Percentiles rank a stretch among this genome's conserved stretches.
These are phyloP conservation scores for Amaranthus palmeri DNA, from an alignment of 148 eudicot species.

Conservation along the genomic window DNA sequence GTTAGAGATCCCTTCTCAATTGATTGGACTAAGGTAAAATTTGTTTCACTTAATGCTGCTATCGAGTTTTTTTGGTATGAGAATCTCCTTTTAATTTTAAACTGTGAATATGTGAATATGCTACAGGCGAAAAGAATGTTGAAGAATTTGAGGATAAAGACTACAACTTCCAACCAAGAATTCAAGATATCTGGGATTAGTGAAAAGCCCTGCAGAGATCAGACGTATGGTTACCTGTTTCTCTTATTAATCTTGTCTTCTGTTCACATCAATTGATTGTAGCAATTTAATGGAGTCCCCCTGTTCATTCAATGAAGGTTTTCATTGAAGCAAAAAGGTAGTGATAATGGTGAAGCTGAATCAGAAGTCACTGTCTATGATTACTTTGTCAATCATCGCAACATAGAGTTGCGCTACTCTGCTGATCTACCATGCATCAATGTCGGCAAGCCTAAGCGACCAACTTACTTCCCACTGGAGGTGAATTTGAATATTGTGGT, in stretches of 20 bases:
- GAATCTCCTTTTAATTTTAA: neutral
- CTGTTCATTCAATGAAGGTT: conserved; percentile 38
- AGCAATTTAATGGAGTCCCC: neutral
- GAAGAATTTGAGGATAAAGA: conserved; percentile 71
- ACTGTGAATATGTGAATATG: neutral
- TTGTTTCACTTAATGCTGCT: neutral
- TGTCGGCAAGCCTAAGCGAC: conserved; percentile 84
- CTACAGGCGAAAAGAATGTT: conserved; percentile 67
- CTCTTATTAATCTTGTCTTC: neutral
- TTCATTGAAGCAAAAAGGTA: conserved; percentile 54
- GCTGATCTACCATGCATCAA: conserved; percentile 80
- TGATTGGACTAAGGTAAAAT: conserved; percentile 72
- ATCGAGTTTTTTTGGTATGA: neutral
- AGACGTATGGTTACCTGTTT: conserved; percentile 35
- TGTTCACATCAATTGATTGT: neutral
- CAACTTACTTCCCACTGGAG: conserved; percentile 77
- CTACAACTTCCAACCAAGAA: conserved; percentile 66
- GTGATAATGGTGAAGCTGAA: conserved; percentile 48
- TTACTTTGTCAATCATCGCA: conserved; percentile 65
- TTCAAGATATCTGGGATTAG: conserved; percentile 74
- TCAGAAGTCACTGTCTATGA: conserved; percentile 75
- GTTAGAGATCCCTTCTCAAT: conserved; percentile 62
- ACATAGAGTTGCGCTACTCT: conserved; percentile 62
- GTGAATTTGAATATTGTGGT: conserved; percentile 23
- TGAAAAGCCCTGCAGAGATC: conserved; percentile 61